Evolutionary conservation across 148 eudicot species (phyloP), one percentile per base, ranked within the genome.

Genomic region (Fagopyrum esculentum): DNA sequence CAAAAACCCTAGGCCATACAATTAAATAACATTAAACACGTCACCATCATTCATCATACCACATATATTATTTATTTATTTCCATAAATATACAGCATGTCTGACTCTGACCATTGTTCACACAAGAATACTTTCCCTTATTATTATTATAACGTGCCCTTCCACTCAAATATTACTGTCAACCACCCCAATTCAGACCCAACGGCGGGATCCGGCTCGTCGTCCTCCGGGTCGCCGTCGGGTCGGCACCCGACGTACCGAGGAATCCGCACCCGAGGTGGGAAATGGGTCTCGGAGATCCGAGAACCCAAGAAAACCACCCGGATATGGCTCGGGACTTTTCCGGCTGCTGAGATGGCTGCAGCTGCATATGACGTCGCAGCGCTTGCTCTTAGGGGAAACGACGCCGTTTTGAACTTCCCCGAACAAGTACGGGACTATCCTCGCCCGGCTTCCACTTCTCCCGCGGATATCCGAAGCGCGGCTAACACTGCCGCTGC

Each of bases 301-400:
- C 87, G 94, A 0, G 89, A 90, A 83, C 94, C 94, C 2, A 80
- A 82, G 9, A 90, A 90, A 71, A 84, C 88, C 2, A 87, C 77
- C 17, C 88, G 94, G 2, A 86, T 90, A 47, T 90, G 94, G 94
- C 82, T 90, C 1, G 94, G 94, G 0, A 90, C 95, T 1, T 88
- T 81, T 77, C 80, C 88, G 0, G 60, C 83, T 1, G 78, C 94
- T 16, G 94, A 90, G 69, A 87, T 87, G 94, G 94, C 94, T 0
- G 91, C 94, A 0, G 86, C 91, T 0, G 94, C 94, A 6, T 90
- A 90, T 50, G 95, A 90, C 40, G 91, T 80, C 45, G 95, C 95
- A 6, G 90, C 89, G 16, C 80, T 86, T 0, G 91, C 91, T 4
- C 77, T 90, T 0, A 81, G 82, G 26, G 91, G 91, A 1, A 48